A percentile compares a stretch with the other conserved stretches of the same genome.
Conservation (phyloP, 305 asterid genomes). For the Solanum aculeatissimum region DNA sequence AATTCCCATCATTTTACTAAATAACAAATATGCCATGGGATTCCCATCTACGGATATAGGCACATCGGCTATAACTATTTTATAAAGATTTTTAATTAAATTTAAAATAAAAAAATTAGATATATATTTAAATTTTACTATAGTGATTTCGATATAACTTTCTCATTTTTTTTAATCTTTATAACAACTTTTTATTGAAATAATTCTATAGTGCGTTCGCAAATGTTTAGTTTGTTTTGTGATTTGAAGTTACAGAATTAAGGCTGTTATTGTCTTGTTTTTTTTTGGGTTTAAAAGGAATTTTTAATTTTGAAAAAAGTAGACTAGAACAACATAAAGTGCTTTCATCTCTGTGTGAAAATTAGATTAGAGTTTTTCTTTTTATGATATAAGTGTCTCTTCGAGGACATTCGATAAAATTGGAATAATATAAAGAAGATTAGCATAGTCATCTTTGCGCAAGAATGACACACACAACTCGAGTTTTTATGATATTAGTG, state of each 20-base stretch:
- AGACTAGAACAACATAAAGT: not conserved
- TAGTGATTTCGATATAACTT: not conserved
- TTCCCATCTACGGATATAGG: not conserved
- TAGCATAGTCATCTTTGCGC: rapidly evolving
- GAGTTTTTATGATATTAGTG: too few relatives aligned
- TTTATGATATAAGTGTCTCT: too few relatives aligned
- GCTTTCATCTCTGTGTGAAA: not conserved
- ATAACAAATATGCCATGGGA: not conserved
- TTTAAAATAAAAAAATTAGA: not conserved
- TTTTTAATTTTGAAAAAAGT: not conserved
- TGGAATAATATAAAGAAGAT: too few relatives aligned
- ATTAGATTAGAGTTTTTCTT: not conserved
- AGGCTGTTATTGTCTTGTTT: not conserved
- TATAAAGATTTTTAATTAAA: not conserved
- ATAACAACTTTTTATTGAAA: not conserved
- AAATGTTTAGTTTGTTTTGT: not conserved
- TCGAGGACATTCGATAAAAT: too few relatives aligned
- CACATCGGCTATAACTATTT: not conserved
- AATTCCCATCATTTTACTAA: not conserved
- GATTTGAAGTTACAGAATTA: not conserved
- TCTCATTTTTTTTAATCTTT: not conserved
- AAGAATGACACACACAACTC: too few relatives aligned
- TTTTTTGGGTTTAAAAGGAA: not conserved
- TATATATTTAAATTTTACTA: not conserved
- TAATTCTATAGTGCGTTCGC: not conserved